A percentile compares a stretch with the other conserved stretches of the same genome.
Conservation (phyloP, 2,329 filamentous ascomycete genomes). For the Talaromyces piceae region DNA sequence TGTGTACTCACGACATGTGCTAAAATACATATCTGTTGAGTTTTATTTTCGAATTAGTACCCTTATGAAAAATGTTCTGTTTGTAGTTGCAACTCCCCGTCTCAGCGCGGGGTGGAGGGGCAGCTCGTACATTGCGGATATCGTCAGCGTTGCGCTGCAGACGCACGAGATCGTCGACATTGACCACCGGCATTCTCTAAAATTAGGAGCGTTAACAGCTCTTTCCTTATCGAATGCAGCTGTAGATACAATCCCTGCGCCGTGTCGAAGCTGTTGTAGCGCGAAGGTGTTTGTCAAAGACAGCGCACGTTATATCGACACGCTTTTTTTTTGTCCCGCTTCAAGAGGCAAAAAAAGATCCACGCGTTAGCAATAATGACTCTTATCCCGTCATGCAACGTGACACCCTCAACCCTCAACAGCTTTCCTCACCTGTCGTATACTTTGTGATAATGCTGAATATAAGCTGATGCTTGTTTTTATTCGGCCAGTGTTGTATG, state of each 20-base stretch:
- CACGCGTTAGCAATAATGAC: conserved; percentile 10
- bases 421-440: not conserved
- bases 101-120: conserved; percentile 15
- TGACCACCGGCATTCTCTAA: conserved; percentile 76
- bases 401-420: not conserved
- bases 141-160: conserved; percentile 82
- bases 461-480: not conserved
- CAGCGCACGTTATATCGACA: not conserved
- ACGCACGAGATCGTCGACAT: conserved; percentile 78
- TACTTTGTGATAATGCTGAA: not conserved
- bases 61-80: too few species aligned
- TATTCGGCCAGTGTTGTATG: not conserved
- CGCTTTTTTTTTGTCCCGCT: not conserved
- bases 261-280: not conserved
- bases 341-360: not conserved
- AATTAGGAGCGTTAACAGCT: not conserved
- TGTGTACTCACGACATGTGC: conserved; percentile 67
- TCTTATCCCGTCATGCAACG: conserved; percentile 6
- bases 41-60: too few species aligned
- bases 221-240: not conserved
- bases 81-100: conserved; percentile 20
- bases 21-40: conserved; percentile 83
- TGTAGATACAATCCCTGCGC: not conserved
- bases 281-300: not conserved
- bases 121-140: conserved; percentile 73